Base-by-base conservation (phyloP, 2,329 filamentous ascomycete genomes). In the Apiospora hydei region DNA sequence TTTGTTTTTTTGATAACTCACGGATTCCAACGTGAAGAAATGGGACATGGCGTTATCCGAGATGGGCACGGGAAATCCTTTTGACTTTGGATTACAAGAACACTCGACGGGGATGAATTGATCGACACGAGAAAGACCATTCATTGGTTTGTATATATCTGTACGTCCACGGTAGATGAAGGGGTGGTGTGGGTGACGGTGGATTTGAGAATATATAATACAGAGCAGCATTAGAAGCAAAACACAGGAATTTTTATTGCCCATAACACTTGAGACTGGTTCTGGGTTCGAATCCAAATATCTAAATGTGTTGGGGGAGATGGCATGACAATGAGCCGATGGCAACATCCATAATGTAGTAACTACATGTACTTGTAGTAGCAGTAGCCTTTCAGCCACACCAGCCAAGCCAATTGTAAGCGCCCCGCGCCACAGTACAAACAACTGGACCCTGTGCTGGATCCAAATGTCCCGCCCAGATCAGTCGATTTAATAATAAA, bases 91-190 rank as follows among this genome's bases (percentile, higher is more conserved):
- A 64, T 41, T 64, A 64, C 57, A 41, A 41, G 34, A 64, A 18
- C 57, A 64, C 57, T 64, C 57, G 57, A 64, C 18, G 34, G 57
- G 67, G 44, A 44, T 46, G 67, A 69, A 49, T 46, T 44, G 26
- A 69, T 46, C 67, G 26, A 69, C 18, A 49, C 67, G 67, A 49
- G 44, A 21, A 38, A 34, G 44, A 44, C 44, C 18, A 69, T 46
- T 38, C 26, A 38, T 49, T 49, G 67, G 67, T 43, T 49, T 69
- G 67, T 69, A 69, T 69, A 69, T 49, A 69, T 69, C n/a, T 69
- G 44, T 69, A 69, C 14, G 13, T 69, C 44, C 67, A 49, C 67
- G 44, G 26, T 69, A 38, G 44, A 30, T 46, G 67, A 38, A 49
- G 46, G 44, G 67, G 43, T 49, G 67, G 26, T 49, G 44, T 21